Evolutionary conservation across 768 basidiomycete genomes (phyloP).

Genomic region (Termitomyces titanicus): DNA sequence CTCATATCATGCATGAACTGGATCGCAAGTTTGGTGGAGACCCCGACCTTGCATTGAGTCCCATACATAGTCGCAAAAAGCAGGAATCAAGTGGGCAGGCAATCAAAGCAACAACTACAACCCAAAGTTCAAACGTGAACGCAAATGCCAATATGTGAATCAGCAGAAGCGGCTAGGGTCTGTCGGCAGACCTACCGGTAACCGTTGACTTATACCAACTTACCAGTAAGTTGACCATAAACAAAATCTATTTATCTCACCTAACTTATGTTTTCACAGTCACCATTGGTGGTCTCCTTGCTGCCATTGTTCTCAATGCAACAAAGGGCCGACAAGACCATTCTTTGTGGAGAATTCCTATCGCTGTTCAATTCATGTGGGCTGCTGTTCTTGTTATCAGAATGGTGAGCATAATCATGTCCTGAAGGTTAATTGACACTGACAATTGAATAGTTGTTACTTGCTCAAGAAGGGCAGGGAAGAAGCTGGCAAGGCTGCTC

Average conservation of each 20-base stretch:
- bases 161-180: constrained; percentile 17
- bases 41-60: constrained; percentile 20
- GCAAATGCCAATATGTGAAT: constrained; percentile 12
- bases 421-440: neutral
- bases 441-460: constrained; percentile 5
- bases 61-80: constrained; percentile 8
- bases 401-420: constrained; percentile 32
- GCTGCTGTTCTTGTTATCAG: constrained; percentile 66
- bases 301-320: constrained; percentile 65
- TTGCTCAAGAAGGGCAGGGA: constrained; percentile 63
- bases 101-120: constrained; percentile 3
- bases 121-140: neutral
- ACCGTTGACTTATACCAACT: constrained; percentile 45
- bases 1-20: constrained; percentile 27
- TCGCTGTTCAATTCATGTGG: constrained; percentile 79
- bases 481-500: constrained; percentile 53
- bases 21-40: constrained; percentile 24
- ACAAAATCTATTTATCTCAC: neutral
- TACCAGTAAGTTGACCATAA: constrained; percentile 14
- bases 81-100: constrained; percentile 14
- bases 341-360: constrained; percentile 53
- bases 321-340: constrained; percentile 50
- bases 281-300: constrained; percentile 75
- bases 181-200: neutral
- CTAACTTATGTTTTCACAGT: constrained; percentile 57